Evolutionary conservation across 169 alveolate genomes (phyloP).

Genomic region (Neospora caninum): DNA sequence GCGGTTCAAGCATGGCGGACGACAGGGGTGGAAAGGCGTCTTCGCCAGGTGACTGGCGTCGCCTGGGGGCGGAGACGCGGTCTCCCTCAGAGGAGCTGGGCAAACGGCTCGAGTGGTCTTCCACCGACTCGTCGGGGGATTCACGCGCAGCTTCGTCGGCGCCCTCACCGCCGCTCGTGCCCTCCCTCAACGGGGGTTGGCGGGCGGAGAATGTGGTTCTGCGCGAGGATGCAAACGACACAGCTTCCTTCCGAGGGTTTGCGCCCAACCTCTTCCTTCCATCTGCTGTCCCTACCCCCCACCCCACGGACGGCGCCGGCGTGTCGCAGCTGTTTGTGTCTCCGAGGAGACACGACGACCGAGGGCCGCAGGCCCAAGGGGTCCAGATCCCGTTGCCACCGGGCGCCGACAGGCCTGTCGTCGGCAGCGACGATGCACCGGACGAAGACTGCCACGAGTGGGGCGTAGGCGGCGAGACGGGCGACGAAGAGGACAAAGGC

Average conservation of each 20-base stretch:
- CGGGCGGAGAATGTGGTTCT: not conserved
- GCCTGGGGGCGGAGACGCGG: not conserved
- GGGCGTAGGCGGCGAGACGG: not conserved
- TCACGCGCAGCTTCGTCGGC: not conserved
- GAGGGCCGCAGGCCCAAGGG: not conserved
- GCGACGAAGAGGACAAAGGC: not conserved
- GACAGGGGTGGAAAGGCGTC: not conserved
- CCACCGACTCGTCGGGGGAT: not conserved
- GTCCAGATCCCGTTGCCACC: not conserved
- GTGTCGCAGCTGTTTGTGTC: not conserved
- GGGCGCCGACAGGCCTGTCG: not conserved
- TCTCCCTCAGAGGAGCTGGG: not conserved
- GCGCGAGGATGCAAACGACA: not conserved
- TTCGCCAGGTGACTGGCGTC: not conserved
- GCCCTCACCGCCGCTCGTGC: not conserved
- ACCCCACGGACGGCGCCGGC: not conserved
- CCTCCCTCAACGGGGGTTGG: not conserved
- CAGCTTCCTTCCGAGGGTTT: not conserved
- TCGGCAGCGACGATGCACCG: not conserved
- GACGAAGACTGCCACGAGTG: constrained; percentile 5
- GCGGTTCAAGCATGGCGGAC: not conserved
- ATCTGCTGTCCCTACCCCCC: not conserved
- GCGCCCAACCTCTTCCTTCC: not conserved
- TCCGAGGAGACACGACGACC: not conserved
- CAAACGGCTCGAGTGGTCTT: not conserved